Evolutionary conservation across 148 eudicot genomes (phyloP).

Genomic region (Oxyria digyna): DNA sequence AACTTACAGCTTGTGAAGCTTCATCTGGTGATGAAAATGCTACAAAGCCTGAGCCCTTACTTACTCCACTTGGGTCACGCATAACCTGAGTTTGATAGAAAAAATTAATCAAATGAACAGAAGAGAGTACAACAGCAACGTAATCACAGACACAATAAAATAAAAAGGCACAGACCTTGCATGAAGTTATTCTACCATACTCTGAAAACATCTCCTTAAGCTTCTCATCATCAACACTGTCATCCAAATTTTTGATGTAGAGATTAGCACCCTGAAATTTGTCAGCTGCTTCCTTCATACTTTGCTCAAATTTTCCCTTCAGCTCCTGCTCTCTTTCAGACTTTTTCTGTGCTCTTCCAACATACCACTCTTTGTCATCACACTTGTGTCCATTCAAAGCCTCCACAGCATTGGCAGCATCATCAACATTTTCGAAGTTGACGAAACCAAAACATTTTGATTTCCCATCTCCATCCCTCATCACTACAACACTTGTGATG

Average conservation of each 20-base stretch:
- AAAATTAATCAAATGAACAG: background rate
- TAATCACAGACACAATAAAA: background rate
- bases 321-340: slow-evolving; percentile 31
- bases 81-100: slow-evolving; percentile 36
- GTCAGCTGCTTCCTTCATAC: slow-evolving; percentile 23
- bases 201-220: slow-evolving; percentile 65
- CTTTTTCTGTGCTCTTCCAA: slow-evolving; percentile 37
- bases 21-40: slow-evolving; percentile 68
- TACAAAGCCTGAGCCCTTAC: slow-evolving; percentile 78
- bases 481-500: slow-evolving; percentile 30
- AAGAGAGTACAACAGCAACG: background rate
- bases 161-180: slow-evolving; percentile 47
- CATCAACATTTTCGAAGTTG: slow-evolving; percentile 30
- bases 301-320: slow-evolving; percentile 28
- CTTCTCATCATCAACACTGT: slow-evolving; percentile 73
- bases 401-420: slow-evolving; percentile 34
- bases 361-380: slow-evolving; percentile 36
- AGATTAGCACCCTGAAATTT: slow-evolving; percentile 28
- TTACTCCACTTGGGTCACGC: slow-evolving; percentile 74
- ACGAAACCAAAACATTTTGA: slow-evolving; percentile 40
- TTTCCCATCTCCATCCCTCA: slow-evolving; percentile 30
- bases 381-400: slow-evolving; percentile 24
- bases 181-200: slow-evolving; percentile 58
- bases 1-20: slow-evolving; percentile 71
- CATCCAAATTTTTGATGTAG: slow-evolving; percentile 48